A percentile compares a stretch with the other conserved stretches of the same genome.
These are phyloP conservation scores for Lenzites betulinus DNA, from an alignment of 768 basidiomycete species.

Conservation along the genomic window DNA sequence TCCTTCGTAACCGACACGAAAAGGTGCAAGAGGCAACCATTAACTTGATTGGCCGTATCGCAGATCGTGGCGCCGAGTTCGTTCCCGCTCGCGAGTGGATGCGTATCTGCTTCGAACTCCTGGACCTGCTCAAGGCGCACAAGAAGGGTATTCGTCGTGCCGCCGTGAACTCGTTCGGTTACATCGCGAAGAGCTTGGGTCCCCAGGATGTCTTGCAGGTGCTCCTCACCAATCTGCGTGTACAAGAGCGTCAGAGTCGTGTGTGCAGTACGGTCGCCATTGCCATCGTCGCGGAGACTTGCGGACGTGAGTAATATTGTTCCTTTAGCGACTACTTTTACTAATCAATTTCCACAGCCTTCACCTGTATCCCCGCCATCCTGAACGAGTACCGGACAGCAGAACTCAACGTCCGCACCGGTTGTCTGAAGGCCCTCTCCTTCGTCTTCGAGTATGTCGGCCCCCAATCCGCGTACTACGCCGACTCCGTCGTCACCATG, in stretches of 20 bases:
- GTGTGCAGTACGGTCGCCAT: constrained; percentile 99
- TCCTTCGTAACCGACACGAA: constrained; percentile 97
- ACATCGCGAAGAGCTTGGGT: constrained; percentile 98
- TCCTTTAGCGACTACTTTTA: not conserved
- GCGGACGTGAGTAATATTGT: constrained; percentile 54
- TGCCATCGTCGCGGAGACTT: constrained; percentile 93
- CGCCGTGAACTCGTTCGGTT: constrained; percentile 99
- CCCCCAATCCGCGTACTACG: constrained; percentile 94
- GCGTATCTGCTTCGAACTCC: constrained; percentile 98
- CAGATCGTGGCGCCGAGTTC: constrained; percentile 98
- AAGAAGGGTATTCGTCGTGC: constrained; percentile 99
- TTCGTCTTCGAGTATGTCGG: constrained; percentile 99
- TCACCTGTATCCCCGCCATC: constrained; percentile 99
- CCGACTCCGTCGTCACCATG: constrained; percentile 96
- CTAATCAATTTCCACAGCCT: constrained; percentile 49
- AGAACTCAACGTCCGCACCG: constrained; percentile 97
- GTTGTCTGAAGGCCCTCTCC: constrained; percentile 96
- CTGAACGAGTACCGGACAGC: constrained; percentile 98
- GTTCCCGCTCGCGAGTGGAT: constrained; percentile 99
- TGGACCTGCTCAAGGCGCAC: constrained; percentile 97
- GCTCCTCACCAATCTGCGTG: constrained; percentile 92
- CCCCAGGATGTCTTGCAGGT: constrained; percentile 98
- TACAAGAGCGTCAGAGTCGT: constrained; percentile 98
- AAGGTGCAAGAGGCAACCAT: constrained; percentile 99
- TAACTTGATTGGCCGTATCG: constrained; percentile 99